Evolutionary conservation across 1,284 basidiomycete species (phyloP).

Genomic region (Irpex sp.): DNA sequence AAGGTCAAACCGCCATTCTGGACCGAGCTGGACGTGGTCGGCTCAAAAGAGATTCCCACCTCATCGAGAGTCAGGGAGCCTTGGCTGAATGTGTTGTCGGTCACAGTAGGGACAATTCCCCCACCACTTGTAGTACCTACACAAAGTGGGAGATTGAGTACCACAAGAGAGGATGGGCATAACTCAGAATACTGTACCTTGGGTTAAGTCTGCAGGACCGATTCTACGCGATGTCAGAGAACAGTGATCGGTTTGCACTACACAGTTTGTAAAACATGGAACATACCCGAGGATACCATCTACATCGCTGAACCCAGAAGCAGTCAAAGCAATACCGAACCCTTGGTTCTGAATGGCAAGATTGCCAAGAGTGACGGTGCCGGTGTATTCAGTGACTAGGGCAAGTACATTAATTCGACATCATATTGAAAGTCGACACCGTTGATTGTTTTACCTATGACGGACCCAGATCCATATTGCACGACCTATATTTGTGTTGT

Average conservation of each 20-base stretch:
- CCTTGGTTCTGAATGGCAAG: constrained; percentile 33
- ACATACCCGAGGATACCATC: constrained; percentile 48
- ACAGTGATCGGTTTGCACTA: background rate
- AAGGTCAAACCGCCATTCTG: constrained; percentile 31
- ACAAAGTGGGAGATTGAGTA: background rate
- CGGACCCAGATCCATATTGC: constrained; percentile 20
- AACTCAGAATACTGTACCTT: constrained; percentile 13
- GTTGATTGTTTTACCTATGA: constrained; percentile 13
- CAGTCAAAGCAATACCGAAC: constrained; percentile 46
- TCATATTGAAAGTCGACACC: background rate
- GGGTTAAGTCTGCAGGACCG: constrained; percentile 46
- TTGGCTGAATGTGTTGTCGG: constrained; percentile 43
- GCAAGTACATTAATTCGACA: background rate
- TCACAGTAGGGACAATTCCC: background rate
- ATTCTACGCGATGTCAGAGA: constrained; percentile 25
- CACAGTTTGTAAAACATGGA: background rate
- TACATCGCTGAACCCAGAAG: constrained; percentile 34
- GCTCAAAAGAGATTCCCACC: constrained; percentile 49
- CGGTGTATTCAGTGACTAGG: constrained; percentile 19
- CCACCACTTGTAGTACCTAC: background rate
- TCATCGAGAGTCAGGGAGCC: constrained; percentile 23
- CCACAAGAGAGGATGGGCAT: background rate
- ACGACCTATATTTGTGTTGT: constrained; percentile 13
- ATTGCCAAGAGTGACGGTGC: constrained; percentile 17
- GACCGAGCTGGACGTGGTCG: constrained; percentile 30